These are phyloP conservation scores for Colletotrichum cordylinicola DNA, from an alignment of 2,329 filamentous ascomycete genomes.

Conservation along the genomic window DNA sequence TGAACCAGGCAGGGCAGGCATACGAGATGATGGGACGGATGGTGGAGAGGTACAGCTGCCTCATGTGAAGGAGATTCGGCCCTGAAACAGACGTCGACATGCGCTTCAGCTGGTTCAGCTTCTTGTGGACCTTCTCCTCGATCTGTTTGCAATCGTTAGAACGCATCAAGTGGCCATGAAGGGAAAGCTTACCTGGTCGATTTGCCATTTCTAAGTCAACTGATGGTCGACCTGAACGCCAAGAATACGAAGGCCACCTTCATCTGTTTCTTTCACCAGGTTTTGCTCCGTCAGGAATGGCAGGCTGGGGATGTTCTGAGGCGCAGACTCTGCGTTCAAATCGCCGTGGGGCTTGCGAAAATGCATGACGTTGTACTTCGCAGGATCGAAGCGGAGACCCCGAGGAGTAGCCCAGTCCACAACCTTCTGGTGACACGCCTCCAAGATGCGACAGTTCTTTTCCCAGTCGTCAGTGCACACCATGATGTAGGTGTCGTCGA, in stretches of 20 bases:
- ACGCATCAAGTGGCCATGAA: background rate
- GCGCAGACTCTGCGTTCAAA: background rate
- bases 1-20: background rate
- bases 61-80: background rate
- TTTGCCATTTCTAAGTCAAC: background rate
- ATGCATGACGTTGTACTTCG: background rate
- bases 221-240: background rate
- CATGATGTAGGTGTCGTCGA: conserved; percentile 1
- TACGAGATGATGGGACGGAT: background rate
- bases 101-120: background rate
- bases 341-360: background rate
- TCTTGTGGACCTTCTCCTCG: background rate
- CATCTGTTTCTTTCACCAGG: background rate
- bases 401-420: background rate
- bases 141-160: background rate
- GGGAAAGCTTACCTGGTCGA: background rate
- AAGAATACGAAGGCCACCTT: background rate
- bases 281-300: background rate
- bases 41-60: background rate
- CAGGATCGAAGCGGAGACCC: background rate
- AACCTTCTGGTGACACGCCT: background rate
- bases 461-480: background rate
- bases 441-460: background rate
- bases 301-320: background rate
- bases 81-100: background rate